Base-by-base conservation (phyloP, 192 early-diverging fungal species). In the Gaertneriomyces semiglobifer region DNA sequence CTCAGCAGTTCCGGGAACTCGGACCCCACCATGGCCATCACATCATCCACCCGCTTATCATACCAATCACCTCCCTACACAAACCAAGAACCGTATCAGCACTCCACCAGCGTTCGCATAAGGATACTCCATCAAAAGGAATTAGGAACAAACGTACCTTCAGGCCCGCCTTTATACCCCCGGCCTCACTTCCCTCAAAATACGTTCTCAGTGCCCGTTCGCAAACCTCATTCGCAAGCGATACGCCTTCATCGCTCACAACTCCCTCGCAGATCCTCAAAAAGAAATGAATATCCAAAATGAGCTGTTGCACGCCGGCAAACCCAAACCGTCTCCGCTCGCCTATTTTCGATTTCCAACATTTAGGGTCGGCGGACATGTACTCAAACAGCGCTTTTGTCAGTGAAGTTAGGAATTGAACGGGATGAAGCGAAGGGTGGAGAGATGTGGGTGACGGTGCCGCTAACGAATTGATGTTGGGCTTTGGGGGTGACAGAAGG, bases 221-320 rank as follows among this genome's bases (percentile, higher is more conserved):
- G 65, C 83, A 85, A 2, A 85, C 52, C 11, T 44, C 33, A 65
- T 85, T 84, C 11, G 81, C 79, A 4, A 60, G 39, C 10, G 79
- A 63, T 59, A 69, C 79, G 10, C 74, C 60, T 5, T 59, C 16
- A 41, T 76, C 70, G 16, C 69, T 71, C 12, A 85, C 68, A 44
- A 79, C 57, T 41, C 45, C 48, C 44, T 79, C 77, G 11, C 60
- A 62, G 6, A 72, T 65, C 14, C 69, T 71, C 11, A 85, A 53
- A 20, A 84, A 73, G 54, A 79, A 83, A 60, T 85, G 79, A 10
- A 85, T 81, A 63, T 85, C 83, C 14, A 85, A 66, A 41, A 85
- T 74, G 54, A 85, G 72, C 56, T 76, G 73, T 53, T 85, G 83
- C 4, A 85, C 81, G 42, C 83, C 81, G 16, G 77, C 67, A 58